Conservation (phyloP, 1,139 yeast species). For the Kazachstania sp. region DNA sequence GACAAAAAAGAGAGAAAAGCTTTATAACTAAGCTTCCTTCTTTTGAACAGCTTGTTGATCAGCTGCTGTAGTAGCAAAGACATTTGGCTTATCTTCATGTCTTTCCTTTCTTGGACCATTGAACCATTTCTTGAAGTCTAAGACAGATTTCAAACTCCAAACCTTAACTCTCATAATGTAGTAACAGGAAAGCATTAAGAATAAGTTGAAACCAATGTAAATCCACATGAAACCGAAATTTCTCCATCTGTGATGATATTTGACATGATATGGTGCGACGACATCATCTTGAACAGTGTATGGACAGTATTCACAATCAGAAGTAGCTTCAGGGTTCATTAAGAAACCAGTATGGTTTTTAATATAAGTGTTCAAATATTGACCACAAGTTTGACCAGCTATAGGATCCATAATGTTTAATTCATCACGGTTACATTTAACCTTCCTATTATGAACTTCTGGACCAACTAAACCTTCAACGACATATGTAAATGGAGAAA, state of each 20-base stretch:
- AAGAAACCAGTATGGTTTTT: conserved; percentile 39
- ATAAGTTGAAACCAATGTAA: conserved; percentile 39
- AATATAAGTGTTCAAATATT: conserved; percentile 36
- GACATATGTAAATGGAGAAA: conserved; percentile 50
- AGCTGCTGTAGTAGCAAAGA: conserved; percentile 33
- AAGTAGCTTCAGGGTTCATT: conserved; percentile 34
- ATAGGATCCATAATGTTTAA: conserved; percentile 43
- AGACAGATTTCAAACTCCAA: conserved; percentile 26
- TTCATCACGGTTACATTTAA: conserved; percentile 41
- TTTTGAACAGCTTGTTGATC: conserved; percentile 31
- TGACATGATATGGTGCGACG: conserved; percentile 35
- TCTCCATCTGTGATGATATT: conserved; percentile 46
- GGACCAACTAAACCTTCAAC: conserved; percentile 40
- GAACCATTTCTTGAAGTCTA: conserved; percentile 31
- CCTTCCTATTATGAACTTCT: conserved; percentile 37
- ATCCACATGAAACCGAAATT: conserved; percentile 50
- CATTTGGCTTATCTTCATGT: conserved; percentile 36
- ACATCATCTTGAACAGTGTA: conserved; percentile 38
- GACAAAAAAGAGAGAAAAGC: not conserved
- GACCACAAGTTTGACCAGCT: conserved; percentile 39
- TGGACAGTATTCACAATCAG: conserved; percentile 41
- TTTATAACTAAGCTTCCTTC: conserved; percentile 7
- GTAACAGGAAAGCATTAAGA: conserved; percentile 37
- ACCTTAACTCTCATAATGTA: conserved; percentile 32
- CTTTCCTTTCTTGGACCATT: conserved; percentile 34